Evolutionary conservation across 2,329 filamentous ascomycete genomes (phyloP), one percentile per base, ranked within the genome.

Genomic region (Thelonectria discophora): DNA sequence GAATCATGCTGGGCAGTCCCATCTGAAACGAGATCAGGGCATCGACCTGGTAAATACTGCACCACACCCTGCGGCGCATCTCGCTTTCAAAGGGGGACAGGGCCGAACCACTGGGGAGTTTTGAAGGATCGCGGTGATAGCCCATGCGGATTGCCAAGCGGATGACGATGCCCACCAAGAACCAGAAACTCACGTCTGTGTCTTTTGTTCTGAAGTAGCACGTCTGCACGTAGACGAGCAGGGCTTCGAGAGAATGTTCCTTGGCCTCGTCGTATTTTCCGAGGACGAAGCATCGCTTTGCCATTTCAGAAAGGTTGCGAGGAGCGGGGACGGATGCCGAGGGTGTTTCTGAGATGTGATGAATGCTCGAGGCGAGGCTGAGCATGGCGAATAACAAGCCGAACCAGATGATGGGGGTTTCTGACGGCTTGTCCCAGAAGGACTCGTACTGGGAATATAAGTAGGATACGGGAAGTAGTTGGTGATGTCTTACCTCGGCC

Each of bases 1-100:
- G 67, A 12, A 83, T 77, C 76, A 83, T 80, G n/a, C 79, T 79
- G 2, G 82, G 82, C 17, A 84, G 71, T 0, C 81, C 82, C 39
- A 82, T 73, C 56, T 82, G 79, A 43, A 81, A 82, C 0, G 80
- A 82, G 42, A 82, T 74, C 9, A 83, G 62, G 0, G 80, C 72
- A 34, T 84, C 82, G 4, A 82, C 65, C 65, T 81, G 80, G 45
- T 74, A 76, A 2, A 79, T 75, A 55, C 78, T 76, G 24, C 80
- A 72, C 80, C 82, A 84, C 0, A 76, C 72, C 3, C 81, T 75
- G 3, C 82, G 78, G n/a, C 82, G 78, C 72, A 84, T 80, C 68
- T 84, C 82, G 3, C 75, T 77, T 24, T 82, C 77, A 42, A 83
- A 83, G 0, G 78, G 74, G 0, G 78, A 78, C 9, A 83, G 69